These are phyloP conservation scores for Pseudoneurospora amorphoporcata DNA, from an alignment of 495 filamentous ascomycete genomes.

Conservation along the genomic window DNA sequence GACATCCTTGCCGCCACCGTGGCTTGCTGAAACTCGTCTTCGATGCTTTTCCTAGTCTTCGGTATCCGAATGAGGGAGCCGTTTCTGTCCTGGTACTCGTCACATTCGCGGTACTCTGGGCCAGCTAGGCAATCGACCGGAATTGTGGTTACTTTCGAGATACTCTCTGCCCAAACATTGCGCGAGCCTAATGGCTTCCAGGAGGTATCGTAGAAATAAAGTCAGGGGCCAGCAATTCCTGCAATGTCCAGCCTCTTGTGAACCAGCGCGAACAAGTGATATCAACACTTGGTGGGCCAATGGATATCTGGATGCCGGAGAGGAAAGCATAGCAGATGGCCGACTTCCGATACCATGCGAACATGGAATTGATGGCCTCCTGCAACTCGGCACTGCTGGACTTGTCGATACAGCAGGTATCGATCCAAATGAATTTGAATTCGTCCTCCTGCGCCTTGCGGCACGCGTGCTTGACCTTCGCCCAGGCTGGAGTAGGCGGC, in stretches of 20 bases:
- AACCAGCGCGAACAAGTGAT: neutral
- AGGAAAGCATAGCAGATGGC: neutral
- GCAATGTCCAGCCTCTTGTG: neutral
- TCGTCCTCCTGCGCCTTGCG: neutral
- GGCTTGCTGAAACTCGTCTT: neutral
- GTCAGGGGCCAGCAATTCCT: neutral
- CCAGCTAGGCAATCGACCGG: neutral
- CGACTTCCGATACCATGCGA: neutral
- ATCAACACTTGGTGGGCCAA: neutral
- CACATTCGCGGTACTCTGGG: neutral
- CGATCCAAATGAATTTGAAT: neutral
- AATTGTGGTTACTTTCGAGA: neutral
- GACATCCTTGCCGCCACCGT: constrained; percentile 18
- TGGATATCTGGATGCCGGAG: neutral
- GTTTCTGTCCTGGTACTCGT: neutral
- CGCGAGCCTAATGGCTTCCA: neutral
- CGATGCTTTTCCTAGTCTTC: neutral
- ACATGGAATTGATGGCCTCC: neutral
- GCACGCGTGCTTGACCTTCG: neutral
- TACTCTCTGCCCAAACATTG: neutral
- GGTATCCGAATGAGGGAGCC: neutral
- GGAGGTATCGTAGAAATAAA: neutral
- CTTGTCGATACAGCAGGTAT: neutral
- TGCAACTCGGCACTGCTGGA: neutral
- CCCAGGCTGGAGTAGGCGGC: neutral